These are phyloP conservation scores for Yarrowia keelungensis DNA, from an alignment of 805 yeast genomes.

Conservation along the genomic window DNA sequence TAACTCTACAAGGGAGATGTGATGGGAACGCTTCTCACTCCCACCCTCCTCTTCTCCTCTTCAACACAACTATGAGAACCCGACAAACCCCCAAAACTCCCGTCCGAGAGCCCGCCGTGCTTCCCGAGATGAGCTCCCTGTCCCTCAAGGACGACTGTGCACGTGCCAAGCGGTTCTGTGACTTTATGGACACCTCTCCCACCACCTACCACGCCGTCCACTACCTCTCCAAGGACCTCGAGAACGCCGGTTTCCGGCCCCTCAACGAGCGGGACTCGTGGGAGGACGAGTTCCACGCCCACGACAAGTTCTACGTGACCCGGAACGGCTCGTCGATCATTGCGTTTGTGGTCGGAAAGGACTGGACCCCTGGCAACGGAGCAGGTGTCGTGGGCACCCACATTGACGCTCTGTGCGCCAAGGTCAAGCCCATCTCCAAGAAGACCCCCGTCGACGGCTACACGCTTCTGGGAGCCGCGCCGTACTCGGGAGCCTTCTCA, in stretches of 20 bases:
- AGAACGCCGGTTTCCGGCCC: slow-evolving; percentile 62
- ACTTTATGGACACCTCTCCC: slow-evolving; percentile 74
- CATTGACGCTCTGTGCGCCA: slow-evolving; percentile 69
- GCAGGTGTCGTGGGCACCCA: slow-evolving; percentile 74
- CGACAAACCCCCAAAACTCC: not conserved
- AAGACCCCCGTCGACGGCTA: slow-evolving; percentile 71
- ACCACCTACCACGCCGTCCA: slow-evolving; percentile 74
- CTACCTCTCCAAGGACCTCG: slow-evolving; percentile 51
- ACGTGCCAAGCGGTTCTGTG: slow-evolving; percentile 50
- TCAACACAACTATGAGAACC: slow-evolving; percentile 10
- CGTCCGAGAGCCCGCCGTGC: not conserved
- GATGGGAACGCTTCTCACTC: too few species aligned
- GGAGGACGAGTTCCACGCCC: slow-evolving; percentile 46
- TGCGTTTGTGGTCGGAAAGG: slow-evolving; percentile 72
- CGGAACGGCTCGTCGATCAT: slow-evolving; percentile 72
- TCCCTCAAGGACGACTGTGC: slow-evolving; percentile 37
- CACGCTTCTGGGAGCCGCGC: slow-evolving; percentile 77
- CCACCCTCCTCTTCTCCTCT: not conserved
- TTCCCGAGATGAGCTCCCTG: slow-evolving; percentile 11
- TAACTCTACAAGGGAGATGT: too few species aligned
- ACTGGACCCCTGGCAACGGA: slow-evolving; percentile 65
- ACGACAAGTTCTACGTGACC: slow-evolving; percentile 56
- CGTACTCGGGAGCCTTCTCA: slow-evolving; percentile 74
- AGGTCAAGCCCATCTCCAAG: slow-evolving; percentile 71
- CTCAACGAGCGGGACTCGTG: slow-evolving; percentile 63